A percentile compares a stretch with the other conserved stretches of the same genome.
Evolutionary conservation across 305 asterid genomes (phyloP).

Genomic region (Withania somnifera): DNA sequence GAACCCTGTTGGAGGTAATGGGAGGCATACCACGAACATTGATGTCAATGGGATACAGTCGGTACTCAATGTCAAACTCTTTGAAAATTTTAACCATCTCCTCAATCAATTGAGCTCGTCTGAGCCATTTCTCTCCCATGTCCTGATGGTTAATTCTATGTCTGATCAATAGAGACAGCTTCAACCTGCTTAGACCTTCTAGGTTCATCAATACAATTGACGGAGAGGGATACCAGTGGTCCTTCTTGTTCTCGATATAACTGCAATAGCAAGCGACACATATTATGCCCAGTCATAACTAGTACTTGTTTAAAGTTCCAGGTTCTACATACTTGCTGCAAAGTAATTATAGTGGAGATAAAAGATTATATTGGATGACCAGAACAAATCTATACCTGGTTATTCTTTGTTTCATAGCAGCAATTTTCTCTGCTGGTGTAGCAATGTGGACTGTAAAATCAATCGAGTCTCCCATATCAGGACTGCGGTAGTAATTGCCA

Average conservation of each 20-base stretch:
- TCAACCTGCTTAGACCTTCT: slow-evolving; percentile 25
- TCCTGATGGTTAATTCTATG: slow-evolving; percentile 71
- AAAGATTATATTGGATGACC: not conserved
- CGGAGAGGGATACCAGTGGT: slow-evolving; percentile 60
- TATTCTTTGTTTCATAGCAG: slow-evolving; percentile 38
- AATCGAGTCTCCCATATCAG: slow-evolving; percentile 68
- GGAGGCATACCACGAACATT: slow-evolving; percentile 45
- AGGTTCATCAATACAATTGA: slow-evolving; percentile 41
- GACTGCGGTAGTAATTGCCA: slow-evolving; percentile 66
- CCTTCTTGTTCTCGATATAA: slow-evolving; percentile 46
- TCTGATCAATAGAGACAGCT: slow-evolving; percentile 56
- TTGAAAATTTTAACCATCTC: slow-evolving; percentile 50
- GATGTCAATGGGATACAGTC: slow-evolving; percentile 49
- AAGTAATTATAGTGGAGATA: not conserved
- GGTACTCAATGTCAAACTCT: slow-evolving; percentile 61
- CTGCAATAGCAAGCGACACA: slow-evolving; percentile 22
- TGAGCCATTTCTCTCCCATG: slow-evolving; percentile 52
- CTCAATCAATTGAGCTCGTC: slow-evolving; percentile 49
- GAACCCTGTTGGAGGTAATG: slow-evolving; percentile 21
- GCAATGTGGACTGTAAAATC: slow-evolving; percentile 57
- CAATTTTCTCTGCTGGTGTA: slow-evolving; percentile 64
- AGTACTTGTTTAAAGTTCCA: not conserved
- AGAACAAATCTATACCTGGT: slow-evolving; percentile 22
- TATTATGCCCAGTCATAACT: not conserved
- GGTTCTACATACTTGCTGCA: not conserved